These are phyloP conservation scores for Pichia terricola DNA, from an alignment of 1,139 yeast genomes.

Conservation along the genomic window DNA sequence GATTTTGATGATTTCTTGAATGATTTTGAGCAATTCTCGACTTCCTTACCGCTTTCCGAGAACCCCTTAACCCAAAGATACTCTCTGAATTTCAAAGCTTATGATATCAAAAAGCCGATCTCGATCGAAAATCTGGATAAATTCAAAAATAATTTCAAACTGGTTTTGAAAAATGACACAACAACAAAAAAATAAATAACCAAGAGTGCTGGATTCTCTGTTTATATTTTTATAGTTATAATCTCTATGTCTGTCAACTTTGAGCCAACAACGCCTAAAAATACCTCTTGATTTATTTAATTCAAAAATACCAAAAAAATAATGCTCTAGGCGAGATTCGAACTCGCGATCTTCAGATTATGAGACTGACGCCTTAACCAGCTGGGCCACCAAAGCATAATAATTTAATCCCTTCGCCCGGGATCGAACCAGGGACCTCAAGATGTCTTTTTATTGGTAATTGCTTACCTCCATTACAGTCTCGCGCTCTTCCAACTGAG, in stretches of 20 bases:
- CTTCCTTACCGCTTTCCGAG: too few species aligned
- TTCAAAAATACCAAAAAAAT: background rate
- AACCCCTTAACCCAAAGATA: slow-evolving; percentile 2
- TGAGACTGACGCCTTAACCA: slow-evolving; percentile 22
- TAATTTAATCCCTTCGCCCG: slow-evolving; percentile 13
- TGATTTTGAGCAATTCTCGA: too few species aligned
- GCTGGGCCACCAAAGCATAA: slow-evolving; percentile 19
- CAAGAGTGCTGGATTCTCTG: too few species aligned
- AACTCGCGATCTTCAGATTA: slow-evolving; percentile 21
- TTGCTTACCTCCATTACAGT: slow-evolving; percentile 9
- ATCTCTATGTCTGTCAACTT: too few species aligned
- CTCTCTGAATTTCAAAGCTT: slow-evolving; percentile 20
- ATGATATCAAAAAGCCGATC: slow-evolving; percentile 12
- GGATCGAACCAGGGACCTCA: slow-evolving; percentile 18
- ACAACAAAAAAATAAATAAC: background rate
- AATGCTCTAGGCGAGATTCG: slow-evolving; percentile 20
- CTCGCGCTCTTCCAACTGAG: slow-evolving; percentile 19
- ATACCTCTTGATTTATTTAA: too few species aligned
- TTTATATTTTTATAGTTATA: too few species aligned
- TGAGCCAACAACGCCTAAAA: background rate
- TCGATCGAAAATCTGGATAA: slow-evolving; percentile 26
- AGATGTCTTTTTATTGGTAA: slow-evolving; percentile 9
- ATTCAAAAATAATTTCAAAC: slow-evolving; percentile 57
- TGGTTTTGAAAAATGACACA: background rate
- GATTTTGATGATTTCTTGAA: too few species aligned